Conservation (phyloP, 2,329 filamentous ascomycete species). For the Nemania abortiva region DNA sequence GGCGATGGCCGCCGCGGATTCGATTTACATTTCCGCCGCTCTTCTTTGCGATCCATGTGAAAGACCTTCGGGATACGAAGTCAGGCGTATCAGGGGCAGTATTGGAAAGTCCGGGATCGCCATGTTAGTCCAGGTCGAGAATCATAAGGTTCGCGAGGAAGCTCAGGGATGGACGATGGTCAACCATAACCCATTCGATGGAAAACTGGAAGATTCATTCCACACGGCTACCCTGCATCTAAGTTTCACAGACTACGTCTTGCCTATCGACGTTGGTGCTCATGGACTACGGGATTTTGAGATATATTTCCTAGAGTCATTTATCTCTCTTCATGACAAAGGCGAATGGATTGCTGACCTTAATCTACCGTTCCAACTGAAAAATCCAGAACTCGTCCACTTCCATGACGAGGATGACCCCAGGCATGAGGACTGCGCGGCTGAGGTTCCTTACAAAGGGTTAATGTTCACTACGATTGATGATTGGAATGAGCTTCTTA, state of each 20-base stretch:
- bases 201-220: slow-evolving; percentile 33
- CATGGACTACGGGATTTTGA: slow-evolving; percentile 17
- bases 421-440: not conserved
- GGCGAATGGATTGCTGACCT: slow-evolving; percentile 27
- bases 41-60: slow-evolving; percentile 28
- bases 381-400: not conserved
- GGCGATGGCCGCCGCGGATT: slow-evolving; percentile 31
- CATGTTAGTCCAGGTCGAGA: slow-evolving; percentile 29
- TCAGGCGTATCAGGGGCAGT: slow-evolving; percentile 21
- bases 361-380: slow-evolving; percentile 7
- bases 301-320: slow-evolving; percentile 27
- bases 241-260: slow-evolving; percentile 30
- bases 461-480: slow-evolving; percentile 33
- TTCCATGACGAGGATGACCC: too few relatives aligned
- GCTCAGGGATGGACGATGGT: slow-evolving; percentile 34
- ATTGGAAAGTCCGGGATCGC: slow-evolving; percentile 34
- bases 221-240: slow-evolving; percentile 32
- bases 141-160: slow-evolving; percentile 26
- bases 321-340: slow-evolving; percentile 22
- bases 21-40: slow-evolving; percentile 30
- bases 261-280: slow-evolving; percentile 21
- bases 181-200: slow-evolving; percentile 31
- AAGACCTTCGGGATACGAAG: not conserved
- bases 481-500: slow-evolving; percentile 36
- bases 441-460: not conserved